phyloP scores from a whole-genome alignment of 208 protist species.

The Wallacemonas sp. region DNA sequence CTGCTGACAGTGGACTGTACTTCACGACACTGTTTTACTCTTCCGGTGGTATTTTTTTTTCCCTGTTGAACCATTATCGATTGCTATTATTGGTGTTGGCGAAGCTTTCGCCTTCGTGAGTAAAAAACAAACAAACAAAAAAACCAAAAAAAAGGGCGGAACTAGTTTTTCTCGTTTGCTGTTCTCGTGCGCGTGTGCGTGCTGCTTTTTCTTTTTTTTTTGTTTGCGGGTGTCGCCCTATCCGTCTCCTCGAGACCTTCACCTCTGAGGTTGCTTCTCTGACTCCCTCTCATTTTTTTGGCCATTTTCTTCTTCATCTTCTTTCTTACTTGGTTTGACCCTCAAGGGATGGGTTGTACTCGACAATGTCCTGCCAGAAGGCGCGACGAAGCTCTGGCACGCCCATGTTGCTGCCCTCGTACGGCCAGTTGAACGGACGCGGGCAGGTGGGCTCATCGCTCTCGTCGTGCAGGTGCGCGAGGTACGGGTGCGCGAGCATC shows the following conservation, averaged over 20 bases:
- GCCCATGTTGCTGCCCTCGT: conserved; percentile 75
- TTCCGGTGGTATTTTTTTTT: no score
- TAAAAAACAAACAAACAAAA: no score
- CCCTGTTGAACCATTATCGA: no score
- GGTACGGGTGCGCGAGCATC: conserved; percentile 81
- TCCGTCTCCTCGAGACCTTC: background rate
- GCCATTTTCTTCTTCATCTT: background rate
- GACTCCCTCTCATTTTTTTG: background rate
- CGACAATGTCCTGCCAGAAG: conserved; percentile 89
- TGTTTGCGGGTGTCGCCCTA: no score
- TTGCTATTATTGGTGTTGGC: no score
- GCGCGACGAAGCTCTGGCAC: conserved; percentile 66
- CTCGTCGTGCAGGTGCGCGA: conserved; percentile 83
- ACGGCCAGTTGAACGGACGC: conserved; percentile 66
- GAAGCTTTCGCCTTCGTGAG: no score
- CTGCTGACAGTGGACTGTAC: no score
- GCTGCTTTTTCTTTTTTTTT: no score
- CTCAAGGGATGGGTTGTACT: conserved; percentile 72
- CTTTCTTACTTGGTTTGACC: conserved; percentile 11
- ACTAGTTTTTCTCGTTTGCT: no score
- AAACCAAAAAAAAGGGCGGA: no score
- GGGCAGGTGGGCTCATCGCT: conserved; percentile 78
- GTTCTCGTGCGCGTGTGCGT: no score
- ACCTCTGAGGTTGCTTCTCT: background rate
- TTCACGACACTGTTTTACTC: no score